phyloP scores from a whole-genome alignment of 1,139 yeast genomes.

The Geotrichum reessii region DNA sequence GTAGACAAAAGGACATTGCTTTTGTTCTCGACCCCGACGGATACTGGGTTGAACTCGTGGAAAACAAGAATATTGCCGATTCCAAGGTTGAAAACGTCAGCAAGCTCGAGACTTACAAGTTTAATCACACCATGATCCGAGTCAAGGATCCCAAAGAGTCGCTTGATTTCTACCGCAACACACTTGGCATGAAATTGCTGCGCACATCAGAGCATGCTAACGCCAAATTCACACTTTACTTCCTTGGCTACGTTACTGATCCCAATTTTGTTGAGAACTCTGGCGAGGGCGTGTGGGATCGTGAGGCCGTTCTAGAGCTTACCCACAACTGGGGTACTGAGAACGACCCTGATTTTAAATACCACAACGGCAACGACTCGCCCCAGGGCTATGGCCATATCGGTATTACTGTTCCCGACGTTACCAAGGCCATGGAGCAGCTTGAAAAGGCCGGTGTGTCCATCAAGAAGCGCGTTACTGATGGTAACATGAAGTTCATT shows the following conservation, averaged over 20 bases:
- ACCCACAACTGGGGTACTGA: slow-evolving; percentile 97
- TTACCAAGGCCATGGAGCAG: slow-evolving; percentile 50
- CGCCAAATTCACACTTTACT: slow-evolving; percentile 81
- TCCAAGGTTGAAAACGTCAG: slow-evolving; percentile 19
- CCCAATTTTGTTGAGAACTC: slow-evolving; percentile 32
- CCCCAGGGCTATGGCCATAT: slow-evolving; percentile 85
- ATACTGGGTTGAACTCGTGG: slow-evolving; percentile 90
- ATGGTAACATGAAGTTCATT: slow-evolving; percentile 55
- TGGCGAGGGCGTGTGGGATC: slow-evolving; percentile 30
- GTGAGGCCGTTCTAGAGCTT: slow-evolving; percentile 74
- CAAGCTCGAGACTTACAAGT: slow-evolving; percentile 45
- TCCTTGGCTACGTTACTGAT: slow-evolving; percentile 58
- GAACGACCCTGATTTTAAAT: slow-evolving; percentile 61
- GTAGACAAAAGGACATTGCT: slow-evolving; percentile 88
- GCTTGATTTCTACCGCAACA: slow-evolving; percentile 67
- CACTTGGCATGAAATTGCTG: slow-evolving; percentile 72
- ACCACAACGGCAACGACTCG: slow-evolving; percentile 79
- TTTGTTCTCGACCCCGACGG: slow-evolving; percentile 94
- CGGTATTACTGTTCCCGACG: slow-evolving; percentile 66
- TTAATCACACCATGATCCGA: slow-evolving; percentile 92
- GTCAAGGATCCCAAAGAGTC: slow-evolving; percentile 78
- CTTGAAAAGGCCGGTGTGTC: slow-evolving; percentile 47
- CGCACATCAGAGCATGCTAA: slow-evolving; percentile 50
- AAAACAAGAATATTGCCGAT: slow-evolving; percentile 46
- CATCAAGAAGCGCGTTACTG: slow-evolving; percentile 49